Percentiles rank a stretch among this genome's conserved stretches.
Evolutionary conservation across 495 filamentous ascomycete genomes (phyloP).

Genomic region (Cercophora newfieldiana): DNA sequence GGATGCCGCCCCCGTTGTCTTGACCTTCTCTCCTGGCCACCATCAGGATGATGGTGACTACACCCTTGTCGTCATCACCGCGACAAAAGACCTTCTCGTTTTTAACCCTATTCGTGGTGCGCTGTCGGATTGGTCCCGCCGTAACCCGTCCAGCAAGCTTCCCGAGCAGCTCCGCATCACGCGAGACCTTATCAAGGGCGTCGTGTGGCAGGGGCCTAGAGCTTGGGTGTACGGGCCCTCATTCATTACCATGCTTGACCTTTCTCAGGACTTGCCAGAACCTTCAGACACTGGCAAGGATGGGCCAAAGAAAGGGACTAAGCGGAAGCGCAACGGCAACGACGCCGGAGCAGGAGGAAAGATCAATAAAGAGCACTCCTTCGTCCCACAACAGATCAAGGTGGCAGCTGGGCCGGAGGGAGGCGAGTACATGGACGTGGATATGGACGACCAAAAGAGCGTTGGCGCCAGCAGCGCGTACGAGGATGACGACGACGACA

Average conservation of each 20-base stretch:
- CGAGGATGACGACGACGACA: constrained; percentile 43
- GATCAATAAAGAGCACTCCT: constrained; percentile 53
- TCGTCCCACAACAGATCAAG: constrained; percentile 35
- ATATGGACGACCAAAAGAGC: constrained; percentile 44
- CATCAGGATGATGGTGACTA: constrained; percentile 44
- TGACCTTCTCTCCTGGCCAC: constrained; percentile 63
- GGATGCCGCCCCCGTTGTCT: constrained; percentile 52
- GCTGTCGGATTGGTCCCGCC: constrained; percentile 80
- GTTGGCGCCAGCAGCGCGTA: constrained; percentile 37
- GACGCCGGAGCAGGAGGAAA: constrained; percentile 59
- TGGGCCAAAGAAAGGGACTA: constrained; percentile 42
- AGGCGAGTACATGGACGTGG: constrained; percentile 38
- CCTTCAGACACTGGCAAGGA: constrained; percentile 10
- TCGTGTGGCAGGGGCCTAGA: constrained; percentile 77
- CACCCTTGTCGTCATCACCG: constrained; percentile 72
- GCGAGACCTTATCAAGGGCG: constrained; percentile 76
- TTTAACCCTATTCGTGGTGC: constrained; percentile 73
- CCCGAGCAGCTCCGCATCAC: constrained; percentile 69
- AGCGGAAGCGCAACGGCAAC: constrained; percentile 54
- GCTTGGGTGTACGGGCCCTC: constrained; percentile 83
- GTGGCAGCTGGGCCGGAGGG: constrained; percentile 48
- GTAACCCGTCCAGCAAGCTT: constrained; percentile 73
- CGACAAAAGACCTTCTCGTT: constrained; percentile 70
- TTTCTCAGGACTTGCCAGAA: constrained; percentile 63
- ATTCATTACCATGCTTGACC: constrained; percentile 93